Evolutionary conservation across 2,329 filamentous ascomycete species (phyloP).

Genomic region (Sclerotinia minor): DNA sequence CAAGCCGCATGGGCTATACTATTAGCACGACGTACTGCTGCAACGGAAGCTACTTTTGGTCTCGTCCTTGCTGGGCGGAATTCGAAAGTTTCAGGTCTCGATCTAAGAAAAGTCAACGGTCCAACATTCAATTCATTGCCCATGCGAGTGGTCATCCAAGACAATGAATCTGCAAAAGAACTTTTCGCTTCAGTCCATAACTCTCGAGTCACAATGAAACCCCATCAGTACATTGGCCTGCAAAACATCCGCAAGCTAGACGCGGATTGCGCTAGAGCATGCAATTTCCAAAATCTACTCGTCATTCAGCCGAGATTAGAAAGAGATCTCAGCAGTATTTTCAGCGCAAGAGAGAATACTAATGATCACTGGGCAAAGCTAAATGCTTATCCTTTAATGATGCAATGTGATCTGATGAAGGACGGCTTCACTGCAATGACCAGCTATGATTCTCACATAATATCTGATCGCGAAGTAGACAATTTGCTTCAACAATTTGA

Average conservation of each 20-base stretch:
- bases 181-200: slow-evolving; percentile 9
- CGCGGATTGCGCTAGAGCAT: slow-evolving; percentile 7
- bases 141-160: slow-evolving; percentile 43
- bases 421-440: slow-evolving; percentile 25
- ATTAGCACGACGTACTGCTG: slow-evolving; percentile 43
- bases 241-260: slow-evolving; percentile 17
- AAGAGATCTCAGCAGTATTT: slow-evolving; percentile 2
- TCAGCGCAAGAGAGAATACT: slow-evolving; percentile 9
- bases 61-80: slow-evolving; percentile 48
- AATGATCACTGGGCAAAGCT: slow-evolving; percentile 24
- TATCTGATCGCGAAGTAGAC: slow-evolving; percentile 24
- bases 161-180: not conserved
- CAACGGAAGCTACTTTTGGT: slow-evolving; percentile 47
- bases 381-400: slow-evolving; percentile 29
- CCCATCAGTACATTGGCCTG: slow-evolving; percentile 23
- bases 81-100: slow-evolving; percentile 43
- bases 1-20: slow-evolving; percentile 46
- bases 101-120: slow-evolving; percentile 44
- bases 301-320: slow-evolving; percentile 23
- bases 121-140: slow-evolving; percentile 47
- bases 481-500: slow-evolving; percentile 27
- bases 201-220: slow-evolving; percentile 41
- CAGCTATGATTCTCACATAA: slow-evolving; percentile 24
- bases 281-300: slow-evolving; percentile 24
- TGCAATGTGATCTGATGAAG: slow-evolving; percentile 24